Conservation (phyloP, 2,329 filamentous ascomycete species). For the Colletotrichum tamarilloi region DNA sequence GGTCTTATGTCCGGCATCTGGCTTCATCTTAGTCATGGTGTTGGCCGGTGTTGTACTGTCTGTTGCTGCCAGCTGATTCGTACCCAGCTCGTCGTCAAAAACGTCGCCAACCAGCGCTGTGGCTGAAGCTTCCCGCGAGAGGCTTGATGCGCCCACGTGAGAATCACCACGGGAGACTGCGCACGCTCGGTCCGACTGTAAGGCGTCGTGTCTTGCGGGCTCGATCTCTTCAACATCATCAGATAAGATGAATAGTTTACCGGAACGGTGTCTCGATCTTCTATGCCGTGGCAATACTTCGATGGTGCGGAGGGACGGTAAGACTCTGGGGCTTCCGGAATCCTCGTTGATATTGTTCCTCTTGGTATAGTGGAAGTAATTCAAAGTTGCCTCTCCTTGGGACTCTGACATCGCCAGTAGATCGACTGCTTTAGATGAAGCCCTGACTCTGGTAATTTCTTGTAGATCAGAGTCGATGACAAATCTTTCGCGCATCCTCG, state of each 20-base stretch:
- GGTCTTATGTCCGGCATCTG: background rate
- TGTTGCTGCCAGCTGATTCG: background rate
- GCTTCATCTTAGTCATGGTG: background rate
- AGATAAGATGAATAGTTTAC: background rate
- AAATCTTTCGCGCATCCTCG: background rate
- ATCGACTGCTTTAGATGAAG: background rate
- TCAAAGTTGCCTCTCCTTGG: background rate
- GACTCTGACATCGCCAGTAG: background rate
- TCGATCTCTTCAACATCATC: background rate
- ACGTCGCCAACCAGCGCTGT: background rate
- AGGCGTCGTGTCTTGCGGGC: background rate
- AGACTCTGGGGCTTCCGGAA: background rate
- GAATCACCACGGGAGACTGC: background rate
- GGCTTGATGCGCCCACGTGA: background rate
- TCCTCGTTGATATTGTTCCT: background rate
- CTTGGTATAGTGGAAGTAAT: background rate
- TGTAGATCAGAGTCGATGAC: background rate
- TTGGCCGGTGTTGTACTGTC: background rate
- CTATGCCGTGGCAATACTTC: background rate
- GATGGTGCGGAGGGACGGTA: background rate
- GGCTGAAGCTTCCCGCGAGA: background rate
- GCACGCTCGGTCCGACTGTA: background rate
- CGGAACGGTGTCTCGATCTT: background rate
- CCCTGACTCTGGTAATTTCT: background rate
- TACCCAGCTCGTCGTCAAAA: background rate